Percentiles rank a stretch among this genome's conserved stretches.
phyloP scores from a whole-genome alignment of 2,329 filamentous ascomycete genomes.

The Aureobasidium sp. region DNA sequence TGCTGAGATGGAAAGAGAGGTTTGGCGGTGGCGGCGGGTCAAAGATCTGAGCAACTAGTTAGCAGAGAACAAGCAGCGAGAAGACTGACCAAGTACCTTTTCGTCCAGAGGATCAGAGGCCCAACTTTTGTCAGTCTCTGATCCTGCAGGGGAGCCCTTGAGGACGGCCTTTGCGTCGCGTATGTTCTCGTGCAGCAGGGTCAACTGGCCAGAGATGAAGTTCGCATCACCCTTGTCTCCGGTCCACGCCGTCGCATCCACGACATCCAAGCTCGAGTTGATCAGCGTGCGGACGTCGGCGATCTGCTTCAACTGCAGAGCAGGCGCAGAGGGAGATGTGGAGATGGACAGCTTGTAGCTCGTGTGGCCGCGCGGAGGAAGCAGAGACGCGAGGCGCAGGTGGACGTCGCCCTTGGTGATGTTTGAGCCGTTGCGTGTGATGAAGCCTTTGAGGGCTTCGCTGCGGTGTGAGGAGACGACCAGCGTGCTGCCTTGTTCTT shows the following conservation, averaged over 20 bases:
- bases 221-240: constrained; percentile 54
- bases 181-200: constrained; percentile 54
- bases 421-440: constrained; percentile 83
- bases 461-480: constrained; percentile 81
- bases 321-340: constrained; percentile 47
- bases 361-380: constrained; percentile 45
- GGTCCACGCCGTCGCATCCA: constrained; percentile 69
- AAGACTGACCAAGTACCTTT: constrained; percentile 42
- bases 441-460: constrained; percentile 41
- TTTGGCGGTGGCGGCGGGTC: constrained; percentile 56
- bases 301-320: constrained; percentile 61
- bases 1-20: constrained; percentile 63
- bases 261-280: constrained; percentile 74
- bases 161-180: constrained; percentile 53
- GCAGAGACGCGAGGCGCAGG: constrained; percentile 65
- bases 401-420: constrained; percentile 83
- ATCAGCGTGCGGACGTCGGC: constrained; percentile 67
- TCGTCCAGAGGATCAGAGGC: constrained; percentile 48
- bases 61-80: constrained; percentile 21
- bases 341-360: constrained; percentile 49
- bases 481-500: constrained; percentile 79
- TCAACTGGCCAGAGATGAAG: constrained; percentile 53
- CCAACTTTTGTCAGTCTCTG: constrained; percentile 47
- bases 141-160: constrained; percentile 41
- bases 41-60: constrained; percentile 35